Evolutionary conservation across 805 yeast species (phyloP), one percentile per base, ranked within the genome.

Genomic region (Starmerella roubikii): DNA sequence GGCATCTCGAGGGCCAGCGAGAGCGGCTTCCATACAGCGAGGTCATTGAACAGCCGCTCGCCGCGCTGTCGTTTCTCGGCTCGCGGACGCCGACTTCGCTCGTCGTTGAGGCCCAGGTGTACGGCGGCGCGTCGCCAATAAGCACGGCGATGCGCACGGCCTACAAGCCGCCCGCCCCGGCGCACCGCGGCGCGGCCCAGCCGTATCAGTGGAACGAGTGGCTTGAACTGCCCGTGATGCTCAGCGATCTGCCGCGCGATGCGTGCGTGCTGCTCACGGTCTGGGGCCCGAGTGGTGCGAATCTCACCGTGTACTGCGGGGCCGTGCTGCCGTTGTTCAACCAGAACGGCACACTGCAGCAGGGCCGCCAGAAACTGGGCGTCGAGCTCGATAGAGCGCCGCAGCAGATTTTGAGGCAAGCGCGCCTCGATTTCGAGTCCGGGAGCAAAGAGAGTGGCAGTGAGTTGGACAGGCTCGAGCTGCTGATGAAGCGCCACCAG

Each of bases 141-240:
- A 67, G 75, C 0, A 53, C 66, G 3, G 74, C 77, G 0, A 61
- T 69, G 2, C 60, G 64, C 7, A 67, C 77, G 0, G 57, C 71
- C 2, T 71, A 70, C 45, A 65, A 65, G 23, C 64, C 72, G 3
- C 47, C 52, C 1, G 62, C 64, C 41, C 40, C 49, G 20, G 19
- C 40, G 11, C 39, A 40, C 27, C 40, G 41, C 4, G 35, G 32
- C 8, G n/a, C 41, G 11, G 21, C 33, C 12, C 40, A 44, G 23
- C 34, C 45, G 24, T 69, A 69, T 52, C 69, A 55, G 34, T 83
- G 91, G 86, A 70, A 78, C 48, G 73, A 74, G 43, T 78, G 84
- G 79, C 57, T 83, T 17, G 68, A 70, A 33, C 56, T 91, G 34
- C 88, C 96, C 1, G 68, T 86, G 2, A 65, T 67, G 38, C 73